Evolutionary conservation across 208 protist genomes (phyloP).

Genomic region (Sergeia podlipaevii): DNA sequence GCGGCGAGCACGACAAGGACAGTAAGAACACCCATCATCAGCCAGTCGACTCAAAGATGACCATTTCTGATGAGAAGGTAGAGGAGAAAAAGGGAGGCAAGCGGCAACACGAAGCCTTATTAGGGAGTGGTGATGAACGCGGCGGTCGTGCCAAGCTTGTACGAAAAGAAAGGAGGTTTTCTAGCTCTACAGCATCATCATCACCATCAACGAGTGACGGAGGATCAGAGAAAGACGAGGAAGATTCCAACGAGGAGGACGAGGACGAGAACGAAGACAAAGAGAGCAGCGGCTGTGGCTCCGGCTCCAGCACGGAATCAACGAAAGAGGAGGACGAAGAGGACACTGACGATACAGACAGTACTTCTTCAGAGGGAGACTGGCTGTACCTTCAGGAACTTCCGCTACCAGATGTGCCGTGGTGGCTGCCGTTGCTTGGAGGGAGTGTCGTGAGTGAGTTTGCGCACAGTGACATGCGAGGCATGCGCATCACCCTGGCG

Average conservation of each 20-base stretch:
- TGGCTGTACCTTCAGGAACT: slow-evolving; percentile 27
- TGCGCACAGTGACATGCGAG: slow-evolving; percentile 31
- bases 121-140: no score
- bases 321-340: slow-evolving; percentile 9
- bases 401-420: slow-evolving; percentile 32
- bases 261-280: slow-evolving; percentile 7
- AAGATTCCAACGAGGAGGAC: background rate
- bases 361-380: slow-evolving; percentile 9
- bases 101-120: no score
- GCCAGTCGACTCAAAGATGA: no score
- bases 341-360: background rate
- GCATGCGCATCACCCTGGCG: slow-evolving; percentile 29
- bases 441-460: slow-evolving; percentile 51
- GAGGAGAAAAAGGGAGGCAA: no score
- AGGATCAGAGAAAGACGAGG: background rate
- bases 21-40: no score
- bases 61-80: no score
- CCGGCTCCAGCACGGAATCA: slow-evolving; percentile 2
- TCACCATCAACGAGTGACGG: no score
- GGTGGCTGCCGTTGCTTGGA: slow-evolving; percentile 51
- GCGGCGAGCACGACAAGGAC: no score
- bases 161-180: no score
- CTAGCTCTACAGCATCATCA: no score
- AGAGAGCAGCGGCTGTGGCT: background rate
- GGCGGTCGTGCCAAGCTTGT: no score